Evolutionary conservation across 2,329 filamentous ascomycete species (phyloP), one percentile per base, ranked within the genome.

Genomic region (Paraphaeosphaeria minitans): DNA sequence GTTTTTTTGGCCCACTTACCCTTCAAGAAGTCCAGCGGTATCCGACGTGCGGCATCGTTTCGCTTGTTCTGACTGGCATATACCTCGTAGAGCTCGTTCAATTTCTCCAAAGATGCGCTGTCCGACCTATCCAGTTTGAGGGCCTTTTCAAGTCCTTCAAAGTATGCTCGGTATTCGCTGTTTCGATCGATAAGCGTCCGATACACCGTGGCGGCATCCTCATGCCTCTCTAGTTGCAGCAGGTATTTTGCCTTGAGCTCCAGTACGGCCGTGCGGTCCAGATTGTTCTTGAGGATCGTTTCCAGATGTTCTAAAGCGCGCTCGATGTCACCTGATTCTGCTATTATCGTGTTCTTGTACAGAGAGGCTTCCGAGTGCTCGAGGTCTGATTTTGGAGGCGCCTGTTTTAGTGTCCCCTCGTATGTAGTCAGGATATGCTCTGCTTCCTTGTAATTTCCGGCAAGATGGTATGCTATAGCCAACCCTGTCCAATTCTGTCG

Each of bases 401-500:
- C 85, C 13, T 85, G 85, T 80, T 97, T 97, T 64, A 99, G 78
- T 0, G 94, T 98, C 62, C 95, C 92, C 78, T 99, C 95, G 77
- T 94, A 99, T 16, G 90, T 96, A 48, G 87, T 92, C 68, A 99
- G 81, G 42, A 97, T 91, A 70, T 93, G 92, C 80, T 99, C 95
- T 31, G 95, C 96, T 70, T 95, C 90, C 46, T 84, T 79, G 61
- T 95, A 82, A 73, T 96, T 91, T 1, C 94, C 95, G n/a, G 88
- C 85, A 53, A 99, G 83, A 72, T 99, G 95, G 75, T 97, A 88
- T 37, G 94, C 95, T 57, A 98, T 90, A 42, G 95, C 95, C 60
- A 99, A 81, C n/a, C 92, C 95, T 4, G 95, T 98, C 96, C 96
- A 99, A 79, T 94, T 97, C 80, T 96, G 92, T 66, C 96, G 86